Evolutionary conservation across 306 rosid genomes (phyloP).

Genomic region (Trifolium subterraneum): DNA sequence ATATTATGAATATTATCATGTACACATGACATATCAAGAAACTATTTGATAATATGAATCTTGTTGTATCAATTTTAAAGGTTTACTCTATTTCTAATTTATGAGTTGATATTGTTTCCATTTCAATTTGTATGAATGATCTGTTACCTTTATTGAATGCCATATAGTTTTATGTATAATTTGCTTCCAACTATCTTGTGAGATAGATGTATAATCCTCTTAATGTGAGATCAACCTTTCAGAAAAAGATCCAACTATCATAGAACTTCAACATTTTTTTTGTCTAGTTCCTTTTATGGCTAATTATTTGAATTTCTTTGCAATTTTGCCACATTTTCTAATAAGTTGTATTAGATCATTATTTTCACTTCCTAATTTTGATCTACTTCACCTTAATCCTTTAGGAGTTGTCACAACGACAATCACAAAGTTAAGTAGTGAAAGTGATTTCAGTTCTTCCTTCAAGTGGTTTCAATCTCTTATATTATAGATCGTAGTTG

Average conservation of each 20-base stretch:
- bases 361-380: too few species aligned
- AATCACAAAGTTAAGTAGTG: too few species aligned
- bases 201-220: neutral
- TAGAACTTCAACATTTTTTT: neutral
- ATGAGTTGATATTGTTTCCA: neutral
- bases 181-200: neutral
- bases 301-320: too few species aligned
- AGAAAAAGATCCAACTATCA: neutral
- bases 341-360: too few species aligned
- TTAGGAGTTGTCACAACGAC: too few species aligned
- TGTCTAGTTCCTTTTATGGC: too few species aligned
- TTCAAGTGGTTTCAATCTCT: too few species aligned
- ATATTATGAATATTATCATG: neutral
- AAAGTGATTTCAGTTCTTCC: too few species aligned
- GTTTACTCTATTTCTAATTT: neutral
- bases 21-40: neutral
- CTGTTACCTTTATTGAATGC: neutral
- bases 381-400: too few species aligned
- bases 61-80: neutral
- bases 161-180: neutral
- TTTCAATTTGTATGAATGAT: neutral
- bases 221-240: neutral
- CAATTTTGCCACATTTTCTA: too few species aligned
- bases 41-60: neutral
- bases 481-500: too few species aligned